Base-by-base conservation (phyloP, 805 yeast species). In the Lipomyces orientalis region DNA sequence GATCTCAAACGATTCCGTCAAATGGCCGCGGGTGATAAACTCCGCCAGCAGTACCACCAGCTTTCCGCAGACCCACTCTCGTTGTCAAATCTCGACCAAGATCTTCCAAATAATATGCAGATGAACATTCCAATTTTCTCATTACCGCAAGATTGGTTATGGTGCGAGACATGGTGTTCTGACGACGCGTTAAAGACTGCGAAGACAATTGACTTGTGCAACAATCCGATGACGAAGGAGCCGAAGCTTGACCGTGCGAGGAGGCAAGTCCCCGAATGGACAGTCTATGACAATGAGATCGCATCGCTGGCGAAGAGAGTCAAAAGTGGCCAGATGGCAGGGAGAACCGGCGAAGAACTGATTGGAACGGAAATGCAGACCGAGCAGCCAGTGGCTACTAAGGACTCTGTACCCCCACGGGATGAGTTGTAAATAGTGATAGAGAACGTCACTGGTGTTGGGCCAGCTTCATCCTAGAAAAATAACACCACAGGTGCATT, bases 161-260 rank as follows among this genome's bases (percentile, higher is more conserved):
- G 97, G 97, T 92, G 97, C 79, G 97, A 91, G 75, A 91, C 97
- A 0, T 91, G 97, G 97, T 90, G 97, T 77, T 82, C 87, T 37
- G 90, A 88, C 70, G 89, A 84, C 60, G 80, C 86, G 43, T 78
- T 89, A 66, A 76, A 76, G 63, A 79, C 80, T 0, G 97, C 97
- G 1, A 90, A 87, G 76, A 89, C 93, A 10, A 90, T 91, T 69
- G 97, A 91, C 74, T 79, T 91, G 68, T 91, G 97, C 79, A 90
- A 90, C 76, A 91, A 92, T 73, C 97, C 97, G 1, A 76, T 89
- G 64, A 89, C 95, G 0, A 88, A 88, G 72, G 97, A 91, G 74
- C 88, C 90, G 25, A 91, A 91, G 74, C 78, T 90, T 29, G 93
- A 86, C 58, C 80, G 90, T 46, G 97, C 97, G 0, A 82, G 87